Evolutionary conservation across 2,329 filamentous ascomycete species (phyloP).

Genomic region (Arachnomyces sp.): DNA sequence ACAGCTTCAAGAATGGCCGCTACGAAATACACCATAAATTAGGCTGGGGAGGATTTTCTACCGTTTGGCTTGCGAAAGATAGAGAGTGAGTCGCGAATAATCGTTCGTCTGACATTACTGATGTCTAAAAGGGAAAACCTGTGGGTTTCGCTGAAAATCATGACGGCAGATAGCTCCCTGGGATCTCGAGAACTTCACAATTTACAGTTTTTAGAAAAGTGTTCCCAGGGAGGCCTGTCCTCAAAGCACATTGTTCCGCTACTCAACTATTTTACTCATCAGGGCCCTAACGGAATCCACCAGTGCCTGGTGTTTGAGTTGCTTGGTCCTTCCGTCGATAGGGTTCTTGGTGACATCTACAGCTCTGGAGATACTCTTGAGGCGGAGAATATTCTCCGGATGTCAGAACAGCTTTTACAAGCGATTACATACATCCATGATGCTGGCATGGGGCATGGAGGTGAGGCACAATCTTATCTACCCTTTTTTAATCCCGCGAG

Average conservation of each 20-base stretch:
- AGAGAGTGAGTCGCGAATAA: too few relatives aligned
- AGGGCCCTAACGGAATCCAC: constrained; percentile 40
- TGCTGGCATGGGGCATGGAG: constrained; percentile 37
- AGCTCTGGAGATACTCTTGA: constrained; percentile 30
- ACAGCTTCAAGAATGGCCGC: too few relatives aligned
- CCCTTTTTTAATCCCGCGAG: too few relatives aligned
- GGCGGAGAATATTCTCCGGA: constrained; percentile 24
- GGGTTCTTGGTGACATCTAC: too few relatives aligned
- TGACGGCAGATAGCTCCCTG: background rate
- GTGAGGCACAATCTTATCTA: constrained; percentile 12
- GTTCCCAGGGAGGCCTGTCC: constrained; percentile 10
- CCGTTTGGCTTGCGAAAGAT: constrained; percentile 30
- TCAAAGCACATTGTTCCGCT: constrained; percentile 28
- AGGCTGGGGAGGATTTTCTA: constrained; percentile 29
- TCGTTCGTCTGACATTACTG: too few relatives aligned
- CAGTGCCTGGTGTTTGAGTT: constrained; percentile 38
- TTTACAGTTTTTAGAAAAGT: constrained; percentile 8
- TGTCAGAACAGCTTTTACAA: constrained; percentile 33
- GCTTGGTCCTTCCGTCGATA: constrained; percentile 35
- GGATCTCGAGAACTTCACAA: background rate
- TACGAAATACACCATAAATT: constrained; percentile 31
- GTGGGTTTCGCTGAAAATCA: constrained; percentile 1
- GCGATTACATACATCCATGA: too few relatives aligned
- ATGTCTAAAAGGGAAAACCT: too few relatives aligned
- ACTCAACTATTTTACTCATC: constrained; percentile 30